Conservation (phyloP, 2,329 filamentous ascomycete genomes). For the Colletotrichum truncatum region DNA sequence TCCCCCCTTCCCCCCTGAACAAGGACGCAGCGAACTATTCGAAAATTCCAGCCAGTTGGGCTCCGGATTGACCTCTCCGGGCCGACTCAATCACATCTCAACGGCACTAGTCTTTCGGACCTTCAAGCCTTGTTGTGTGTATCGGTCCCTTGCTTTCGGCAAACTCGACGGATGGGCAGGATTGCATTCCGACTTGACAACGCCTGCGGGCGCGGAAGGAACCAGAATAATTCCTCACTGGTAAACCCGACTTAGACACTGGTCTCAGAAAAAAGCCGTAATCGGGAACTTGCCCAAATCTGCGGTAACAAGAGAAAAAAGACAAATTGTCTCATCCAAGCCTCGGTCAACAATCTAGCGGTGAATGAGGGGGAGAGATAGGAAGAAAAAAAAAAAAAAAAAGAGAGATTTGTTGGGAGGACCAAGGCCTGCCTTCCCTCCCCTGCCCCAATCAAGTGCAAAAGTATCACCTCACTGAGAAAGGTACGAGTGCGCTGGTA, state of each 20-base stretch:
- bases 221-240: not conserved
- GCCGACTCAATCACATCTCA: not conserved
- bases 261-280: conserved; percentile 1
- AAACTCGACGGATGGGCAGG: too few species aligned
- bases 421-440: not conserved
- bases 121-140: too few species aligned
- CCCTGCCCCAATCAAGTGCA: not conserved
- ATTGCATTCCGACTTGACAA: conserved; percentile 1
- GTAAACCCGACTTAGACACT: not conserved
- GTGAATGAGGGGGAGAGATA: not conserved
- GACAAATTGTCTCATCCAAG: conserved; percentile 7
- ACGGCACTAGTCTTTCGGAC: not conserved
- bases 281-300: conserved; percentile 4
- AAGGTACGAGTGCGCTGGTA: not conserved
- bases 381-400: not conserved
- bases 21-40: not conserved
- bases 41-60: not conserved
- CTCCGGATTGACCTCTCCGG: not conserved
- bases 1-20: not conserved
- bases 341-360: conserved; percentile 21
- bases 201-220: not conserved
- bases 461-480: not conserved
- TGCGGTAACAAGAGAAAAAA: not conserved
- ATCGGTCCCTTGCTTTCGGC: not conserved
- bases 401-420: conserved; percentile 19